Evolutionary conservation across 257 asterid species (phyloP), one percentile per base, ranked within the genome.

Genomic region (Knoxia roxburghii): DNA sequence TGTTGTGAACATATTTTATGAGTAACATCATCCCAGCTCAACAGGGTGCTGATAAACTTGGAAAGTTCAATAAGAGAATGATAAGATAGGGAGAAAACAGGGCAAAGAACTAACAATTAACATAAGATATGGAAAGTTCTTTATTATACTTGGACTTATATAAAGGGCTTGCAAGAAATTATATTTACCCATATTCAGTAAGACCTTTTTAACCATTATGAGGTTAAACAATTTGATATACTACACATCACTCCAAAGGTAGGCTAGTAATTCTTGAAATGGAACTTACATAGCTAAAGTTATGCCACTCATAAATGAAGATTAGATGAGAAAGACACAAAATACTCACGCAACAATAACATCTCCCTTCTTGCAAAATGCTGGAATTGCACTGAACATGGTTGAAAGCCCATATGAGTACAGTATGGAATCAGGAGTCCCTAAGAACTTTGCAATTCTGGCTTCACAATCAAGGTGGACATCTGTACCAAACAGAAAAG

Each of bases 381-480:
- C 98, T 81, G 98, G 98, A 73, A 91, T 89, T 75, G 85, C 88
- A 78, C 99, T 93, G 81, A 93, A 93, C 97, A 90, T 88, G 29
- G 97, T 93, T 64, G 99, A 93, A 75, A 93, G 96, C 55, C 99
- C 97, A 75, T 88, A 88, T 30, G 96, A 83, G 74, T 90, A 90
- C 61, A 90, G 95, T 76, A 91, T 89, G 55, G 99, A 85, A 76
- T 93, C 97, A 41, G 90, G 79, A 58, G 99, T 93, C 67, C 99
- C 99, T 46, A 93, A 88, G 81, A 93, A 93, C 77, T 84, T 83
- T 4, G 99, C 90, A 78, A 93, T 81, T 75, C 89, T 84, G 75
- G 99, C 88, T 81, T 93, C 99, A 67, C 99, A 93, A 70, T 93
- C 97, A 80, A 93, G 99, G 84, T 93, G 99, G 73, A 93, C 97